Conservation (phyloP, 2,329 filamentous ascomycete genomes). For the Akanthomyces muscarius region DNA sequence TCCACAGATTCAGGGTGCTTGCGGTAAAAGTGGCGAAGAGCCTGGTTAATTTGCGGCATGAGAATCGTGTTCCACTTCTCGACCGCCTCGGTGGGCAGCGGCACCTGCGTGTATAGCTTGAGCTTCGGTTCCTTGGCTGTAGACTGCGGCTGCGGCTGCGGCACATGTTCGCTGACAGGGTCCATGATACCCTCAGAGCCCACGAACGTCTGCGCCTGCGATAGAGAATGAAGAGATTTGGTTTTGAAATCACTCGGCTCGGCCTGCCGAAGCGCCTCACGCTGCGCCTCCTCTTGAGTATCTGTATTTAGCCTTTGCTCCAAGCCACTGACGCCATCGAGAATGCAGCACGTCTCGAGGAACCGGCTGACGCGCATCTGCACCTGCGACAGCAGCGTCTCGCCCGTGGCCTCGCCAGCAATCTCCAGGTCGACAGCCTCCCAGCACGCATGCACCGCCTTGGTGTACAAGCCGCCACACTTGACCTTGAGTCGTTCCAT, state of each 20-base stretch:
- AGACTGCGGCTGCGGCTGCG: background rate
- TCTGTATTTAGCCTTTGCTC: constrained; percentile 52
- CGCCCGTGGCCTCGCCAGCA: constrained; percentile 41
- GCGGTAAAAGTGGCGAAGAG: constrained; percentile 66
- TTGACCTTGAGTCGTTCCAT: constrained; percentile 60
- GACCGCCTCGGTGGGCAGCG: constrained; percentile 56
- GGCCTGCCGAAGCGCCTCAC: background rate
- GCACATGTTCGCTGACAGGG: background rate
- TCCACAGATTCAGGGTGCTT: constrained; percentile 74
- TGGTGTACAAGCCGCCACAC: constrained; percentile 72
- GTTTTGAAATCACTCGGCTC: background rate
- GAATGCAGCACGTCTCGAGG: constrained; percentile 56
- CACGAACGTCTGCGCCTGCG: background rate
- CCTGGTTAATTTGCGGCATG: constrained; percentile 69
- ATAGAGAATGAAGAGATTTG: background rate
- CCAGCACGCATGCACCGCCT: constrained; percentile 69
- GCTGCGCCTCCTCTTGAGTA: constrained; percentile 27
- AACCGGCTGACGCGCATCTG: constrained; percentile 55
- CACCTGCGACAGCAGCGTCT: constrained; percentile 49
- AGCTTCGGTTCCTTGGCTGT: constrained; percentile 38
- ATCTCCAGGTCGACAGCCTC: constrained; percentile 63
- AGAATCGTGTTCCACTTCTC: constrained; percentile 68
- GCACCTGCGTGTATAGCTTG: constrained; percentile 57
- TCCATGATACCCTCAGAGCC: background rate
- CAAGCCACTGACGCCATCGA: constrained; percentile 55